These are phyloP conservation scores for Pleurotus platypus DNA, from an alignment of 768 basidiomycete species.

Conservation along the genomic window DNA sequence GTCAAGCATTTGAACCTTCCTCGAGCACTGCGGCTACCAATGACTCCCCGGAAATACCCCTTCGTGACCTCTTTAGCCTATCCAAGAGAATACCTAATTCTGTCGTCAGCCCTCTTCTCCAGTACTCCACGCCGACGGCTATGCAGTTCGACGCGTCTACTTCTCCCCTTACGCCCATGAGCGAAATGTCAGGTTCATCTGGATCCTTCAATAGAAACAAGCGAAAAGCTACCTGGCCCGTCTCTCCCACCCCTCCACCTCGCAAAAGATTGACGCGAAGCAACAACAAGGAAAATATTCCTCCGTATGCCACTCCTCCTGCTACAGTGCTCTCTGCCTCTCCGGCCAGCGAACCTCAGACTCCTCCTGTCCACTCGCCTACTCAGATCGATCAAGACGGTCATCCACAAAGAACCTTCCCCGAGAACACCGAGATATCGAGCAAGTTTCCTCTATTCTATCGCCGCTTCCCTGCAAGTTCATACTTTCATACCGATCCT, in stretches of 20 bases:
- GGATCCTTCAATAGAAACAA: too few relatives aligned
- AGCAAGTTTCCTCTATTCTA: slow-evolving; percentile 61
- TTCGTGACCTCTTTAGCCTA: not conserved
- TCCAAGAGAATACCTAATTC: not conserved
- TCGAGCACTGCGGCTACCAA: not conserved
- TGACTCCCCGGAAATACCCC: not conserved
- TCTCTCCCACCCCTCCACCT: not conserved
- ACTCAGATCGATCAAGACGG: not conserved
- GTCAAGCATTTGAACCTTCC: not conserved
- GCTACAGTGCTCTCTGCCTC: not conserved
- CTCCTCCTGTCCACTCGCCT: not conserved
- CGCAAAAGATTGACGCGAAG: not conserved
- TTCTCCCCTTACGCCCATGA: not conserved
- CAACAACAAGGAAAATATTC: not conserved
- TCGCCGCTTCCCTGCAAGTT: slow-evolving; percentile 64
- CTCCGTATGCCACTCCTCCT: not conserved
- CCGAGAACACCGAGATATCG: slow-evolving; percentile 41
- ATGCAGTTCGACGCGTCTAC: too few relatives aligned
- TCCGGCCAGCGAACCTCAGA: not conserved
- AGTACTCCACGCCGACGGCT: too few relatives aligned
- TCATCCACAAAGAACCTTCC: slow-evolving; percentile 47
- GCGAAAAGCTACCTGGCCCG: not conserved
- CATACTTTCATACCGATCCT: slow-evolving; percentile 35
- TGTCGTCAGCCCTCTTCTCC: not conserved
- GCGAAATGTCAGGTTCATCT: too few relatives aligned